Evolutionary conservation across 2,329 filamentous ascomycete species (phyloP), one percentile per base, ranked within the genome.

Genomic region (Sporothrix variecibatus): DNA sequence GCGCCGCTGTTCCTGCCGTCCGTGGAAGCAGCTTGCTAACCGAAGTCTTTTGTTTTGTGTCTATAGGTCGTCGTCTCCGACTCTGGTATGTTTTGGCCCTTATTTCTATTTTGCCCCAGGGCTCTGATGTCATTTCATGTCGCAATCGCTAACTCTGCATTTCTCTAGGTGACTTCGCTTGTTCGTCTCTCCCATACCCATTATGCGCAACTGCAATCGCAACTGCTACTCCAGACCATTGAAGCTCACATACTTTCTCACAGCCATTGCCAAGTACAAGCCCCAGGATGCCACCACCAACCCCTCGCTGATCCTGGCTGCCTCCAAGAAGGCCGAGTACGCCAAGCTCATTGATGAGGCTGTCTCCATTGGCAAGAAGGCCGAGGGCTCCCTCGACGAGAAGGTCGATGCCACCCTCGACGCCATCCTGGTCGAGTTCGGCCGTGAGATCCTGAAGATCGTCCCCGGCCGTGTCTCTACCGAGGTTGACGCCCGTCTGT

Each of bases 241-340:
- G 28, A 15, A 62, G 2, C 23, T 67, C 40, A 67, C 38, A 6
- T 38, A 17, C 62, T 8, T 58, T 56, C 34, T 20, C 8, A 5
- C 86, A 91, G 95, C 95, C 85, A 99, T 99, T 85, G 95, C 89
- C 88, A 98, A 98, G 89, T 99, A 99, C 92, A 97, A 97, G 91
- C 96, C 96, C 78, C 95, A 99, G 89, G 96, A 99, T 93, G 96
- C 96, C 82, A 99, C 96, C 84, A 99, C 96, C 88, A 99, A 99
- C 91, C 96, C 96, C 75, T 98, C 96, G 77, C 90, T 99, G 84
- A 98, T 99, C 86, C 93, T 99, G 83, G 95, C 95, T 79, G 96
- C 96, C 78, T 95, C 96, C 83, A 98, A 99, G 90, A 98, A 98
- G 91, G 82, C 93, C 83, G 95, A 98, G 86, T 98, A 98, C 85